Base-by-base conservation (phyloP, 2,329 filamentous ascomycete genomes). In the Mycosphaerelloides madeirae region DNA sequence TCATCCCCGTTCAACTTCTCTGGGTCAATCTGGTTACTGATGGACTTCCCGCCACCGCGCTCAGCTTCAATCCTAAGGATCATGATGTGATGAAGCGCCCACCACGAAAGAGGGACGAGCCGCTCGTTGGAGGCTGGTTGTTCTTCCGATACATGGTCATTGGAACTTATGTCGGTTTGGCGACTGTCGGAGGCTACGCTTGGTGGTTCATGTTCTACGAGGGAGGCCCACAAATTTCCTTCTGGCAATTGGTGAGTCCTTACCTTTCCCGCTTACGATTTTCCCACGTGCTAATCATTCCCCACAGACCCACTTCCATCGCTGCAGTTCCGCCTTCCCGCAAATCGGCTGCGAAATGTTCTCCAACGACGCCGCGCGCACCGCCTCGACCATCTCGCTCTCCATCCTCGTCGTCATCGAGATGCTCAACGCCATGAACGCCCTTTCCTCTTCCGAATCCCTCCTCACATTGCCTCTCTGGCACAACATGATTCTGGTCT, bases 181-280 rank as follows among this genome's bases (percentile, higher is more conserved):
- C 93, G 42, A 98, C 93, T 3, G 94, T 98, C 15, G 89, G 85
- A 62, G 93, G 94, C 35, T 98, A 98, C 64, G 91, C 88, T n/a
- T 98, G 93, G 93, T 98, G 89, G 87, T 98, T 97, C 76, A 90
- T 98, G 85, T 95, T 85, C 75, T 91, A 97, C 72, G 71, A 82
- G 7, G 81, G 83, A 55, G 93, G 93, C 1, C 93, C 93, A 18
- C 87, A 95, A 67, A 95, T 98, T 68, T 82, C 76, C 52, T 95
- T 97, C 73, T 85, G 79, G 67, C 87, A 98, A 65, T 75, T 98
- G 55, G 75, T 78, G 68, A 67, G 73, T 67, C 16, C 25, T 22
- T 25, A 6, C 22, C 22, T 25, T 25, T 25, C 22, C 22, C 8
- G n/a, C 4, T 6, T 7, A n/a, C 11, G 32, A 29, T 22, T 20